Percentiles rank a stretch among this genome's conserved stretches.
These are phyloP conservation scores for Ogataea paradorogensis DNA, from an alignment of 805 yeast genomes.

Conservation along the genomic window DNA sequence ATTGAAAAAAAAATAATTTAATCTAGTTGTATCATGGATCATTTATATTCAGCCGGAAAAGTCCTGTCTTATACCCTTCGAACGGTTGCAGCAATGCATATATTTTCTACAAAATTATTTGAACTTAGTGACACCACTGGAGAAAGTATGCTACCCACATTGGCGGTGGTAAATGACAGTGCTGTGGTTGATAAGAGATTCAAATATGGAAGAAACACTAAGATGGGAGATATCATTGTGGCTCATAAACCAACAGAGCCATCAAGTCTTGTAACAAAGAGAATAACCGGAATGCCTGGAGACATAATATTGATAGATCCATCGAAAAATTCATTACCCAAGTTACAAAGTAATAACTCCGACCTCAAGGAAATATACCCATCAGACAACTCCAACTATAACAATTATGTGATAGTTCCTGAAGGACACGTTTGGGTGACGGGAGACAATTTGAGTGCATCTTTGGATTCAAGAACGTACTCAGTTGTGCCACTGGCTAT, in stretches of 20 bases:
- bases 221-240: slow-evolving; percentile 84
- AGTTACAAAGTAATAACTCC: slow-evolving; percentile 4
- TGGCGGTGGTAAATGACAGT: slow-evolving; percentile 70
- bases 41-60: slow-evolving; percentile 8
- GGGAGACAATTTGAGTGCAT: slow-evolving; percentile 87
- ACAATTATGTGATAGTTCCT: slow-evolving; percentile 73
- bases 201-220: slow-evolving; percentile 60
- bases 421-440: slow-evolving; percentile 97
- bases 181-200: slow-evolving; percentile 70
- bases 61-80: slow-evolving; percentile 43
- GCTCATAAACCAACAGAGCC: slow-evolving; percentile 91
- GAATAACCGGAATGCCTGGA: slow-evolving; percentile 96
- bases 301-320: slow-evolving; percentile 84
- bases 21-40: slow-evolving; percentile 3
- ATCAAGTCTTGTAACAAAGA: slow-evolving; percentile 78
- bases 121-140: slow-evolving; percentile 67
- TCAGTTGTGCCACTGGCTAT: slow-evolving; percentile 88
- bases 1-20: background rate
- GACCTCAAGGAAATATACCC: slow-evolving; percentile 20
- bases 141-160: slow-evolving; percentile 93
- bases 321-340: slow-evolving; percentile 48
- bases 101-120: slow-evolving; percentile 32
- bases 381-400: slow-evolving; percentile 22
- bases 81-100: slow-evolving; percentile 64
- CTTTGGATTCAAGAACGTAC: slow-evolving; percentile 86